phyloP scores from a whole-genome alignment of 306 rosid species.

The Begonia loranthoides region DNA sequence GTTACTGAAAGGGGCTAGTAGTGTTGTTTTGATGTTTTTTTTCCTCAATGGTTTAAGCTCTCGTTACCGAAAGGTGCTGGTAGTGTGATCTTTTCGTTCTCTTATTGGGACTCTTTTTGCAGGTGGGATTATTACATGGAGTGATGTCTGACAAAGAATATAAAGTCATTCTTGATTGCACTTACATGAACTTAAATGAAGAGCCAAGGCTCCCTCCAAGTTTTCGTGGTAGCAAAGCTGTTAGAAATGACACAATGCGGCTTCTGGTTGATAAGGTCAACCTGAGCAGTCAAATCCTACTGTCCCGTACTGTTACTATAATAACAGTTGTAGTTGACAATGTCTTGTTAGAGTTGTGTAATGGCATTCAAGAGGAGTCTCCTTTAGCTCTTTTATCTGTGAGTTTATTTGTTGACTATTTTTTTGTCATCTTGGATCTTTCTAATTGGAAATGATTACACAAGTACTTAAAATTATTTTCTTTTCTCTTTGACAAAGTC shows the following conservation, averaged over 20 bases:
- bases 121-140: slow-evolving; percentile 79
- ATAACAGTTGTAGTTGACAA: slow-evolving; percentile 53
- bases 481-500: neutral
- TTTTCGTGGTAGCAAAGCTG: slow-evolving; percentile 77
- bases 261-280: slow-evolving; percentile 93
- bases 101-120: slow-evolving; percentile 14
- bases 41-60: too few species aligned
- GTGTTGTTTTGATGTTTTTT: too few species aligned
- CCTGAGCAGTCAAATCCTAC: slow-evolving; percentile 56
- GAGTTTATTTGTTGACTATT: slow-evolving; percentile 26
- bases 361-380: slow-evolving; percentile 55
- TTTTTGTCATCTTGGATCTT: neutral
- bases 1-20: too few species aligned
- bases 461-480: neutral
- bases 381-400: slow-evolving; percentile 85
- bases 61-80: too few species aligned
- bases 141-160: slow-evolving; percentile 87
- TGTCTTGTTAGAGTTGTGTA: slow-evolving; percentile 80
- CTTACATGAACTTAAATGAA: slow-evolving; percentile 62
- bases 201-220: slow-evolving; percentile 80
- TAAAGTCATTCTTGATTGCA: slow-evolving; percentile 88
- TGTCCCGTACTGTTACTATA: slow-evolving; percentile 73
- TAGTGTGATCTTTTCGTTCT: too few species aligned
- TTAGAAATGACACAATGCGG: slow-evolving; percentile 52
- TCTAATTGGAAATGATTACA: too few species aligned